Conservation (phyloP, 768 basidiomycete species). For the Kwoniella mangroviensis region DNA sequence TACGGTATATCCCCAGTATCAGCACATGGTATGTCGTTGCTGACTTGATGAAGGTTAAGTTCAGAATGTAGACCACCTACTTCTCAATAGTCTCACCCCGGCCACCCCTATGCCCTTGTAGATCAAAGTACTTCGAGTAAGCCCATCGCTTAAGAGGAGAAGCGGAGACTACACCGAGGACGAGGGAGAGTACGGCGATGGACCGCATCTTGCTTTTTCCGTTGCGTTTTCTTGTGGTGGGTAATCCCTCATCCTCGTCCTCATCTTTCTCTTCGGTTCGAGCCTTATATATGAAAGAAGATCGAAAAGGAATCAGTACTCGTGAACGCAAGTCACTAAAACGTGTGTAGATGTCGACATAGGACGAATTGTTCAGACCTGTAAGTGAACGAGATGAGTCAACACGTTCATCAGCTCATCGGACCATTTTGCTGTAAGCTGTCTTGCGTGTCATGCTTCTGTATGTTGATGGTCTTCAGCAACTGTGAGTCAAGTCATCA, state of each 20-base stretch:
- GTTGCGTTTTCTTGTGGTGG: neutral
- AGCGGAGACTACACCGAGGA: constrained; percentile 23
- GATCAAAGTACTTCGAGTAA: constrained; percentile 43
- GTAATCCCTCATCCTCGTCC: neutral
- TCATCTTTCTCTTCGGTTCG: neutral
- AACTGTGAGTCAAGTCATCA: neutral
- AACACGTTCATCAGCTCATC: neutral
- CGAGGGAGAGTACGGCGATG: constrained; percentile 12
- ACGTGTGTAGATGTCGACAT: neutral
- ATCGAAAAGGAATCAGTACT: neutral
- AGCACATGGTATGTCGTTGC: neutral
- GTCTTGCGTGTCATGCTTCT: neutral
- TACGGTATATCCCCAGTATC: neutral
- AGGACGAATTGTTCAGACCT: neutral
- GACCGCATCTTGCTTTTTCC: constrained; percentile 13
- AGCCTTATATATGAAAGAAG: neutral
- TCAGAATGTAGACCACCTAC: constrained; percentile 3
- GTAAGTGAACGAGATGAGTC: neutral
- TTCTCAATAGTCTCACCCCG: constrained; percentile 75
- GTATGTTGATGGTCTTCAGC: neutral
- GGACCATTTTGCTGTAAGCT: neutral
- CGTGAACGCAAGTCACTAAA: neutral
- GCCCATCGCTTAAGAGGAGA: constrained; percentile 34
- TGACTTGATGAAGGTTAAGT: too few species aligned
- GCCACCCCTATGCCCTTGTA: constrained; percentile 64